phyloP scores from a whole-genome alignment of 2,329 filamentous ascomycete species.

The Colletotrichum spaethianum region DNA sequence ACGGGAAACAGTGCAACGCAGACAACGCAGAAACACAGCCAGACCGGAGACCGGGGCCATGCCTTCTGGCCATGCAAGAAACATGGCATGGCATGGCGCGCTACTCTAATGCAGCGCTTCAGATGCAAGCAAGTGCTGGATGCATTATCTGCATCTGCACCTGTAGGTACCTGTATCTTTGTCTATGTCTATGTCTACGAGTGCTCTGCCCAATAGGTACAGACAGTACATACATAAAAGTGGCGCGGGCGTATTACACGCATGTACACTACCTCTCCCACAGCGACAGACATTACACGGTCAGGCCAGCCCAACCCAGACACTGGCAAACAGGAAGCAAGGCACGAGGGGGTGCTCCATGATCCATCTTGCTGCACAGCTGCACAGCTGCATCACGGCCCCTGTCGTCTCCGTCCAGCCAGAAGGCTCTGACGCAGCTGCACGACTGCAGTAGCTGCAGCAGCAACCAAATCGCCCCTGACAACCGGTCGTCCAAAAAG shows the following conservation, averaged over 20 bases:
- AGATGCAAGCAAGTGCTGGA: constrained; percentile 20
- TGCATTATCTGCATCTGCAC: constrained; percentile 28
- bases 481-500: constrained; percentile 42
- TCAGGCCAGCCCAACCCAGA: constrained; percentile 14
- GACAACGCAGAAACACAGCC: constrained; percentile 5
- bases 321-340: constrained; percentile 29
- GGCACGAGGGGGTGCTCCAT: background rate
- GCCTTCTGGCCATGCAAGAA: background rate
- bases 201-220: constrained; percentile 6
- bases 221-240: background rate
- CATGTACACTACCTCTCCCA: background rate
- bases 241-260: background rate
- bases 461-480: constrained; percentile 52
- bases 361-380: background rate
- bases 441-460: constrained; percentile 36
- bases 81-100: background rate
- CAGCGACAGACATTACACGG: background rate
- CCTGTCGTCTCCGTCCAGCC: constrained; percentile 31
- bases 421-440: constrained; percentile 29
- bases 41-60: background rate
- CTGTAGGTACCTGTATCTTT: no score
- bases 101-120: constrained; percentile 5
- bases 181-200: constrained; percentile 13
- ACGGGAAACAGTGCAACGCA: background rate
- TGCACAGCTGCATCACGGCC: constrained; percentile 24